phyloP scores from a whole-genome alignment of 2,329 filamentous ascomycete species.

The Diaporthe sp. region DNA sequence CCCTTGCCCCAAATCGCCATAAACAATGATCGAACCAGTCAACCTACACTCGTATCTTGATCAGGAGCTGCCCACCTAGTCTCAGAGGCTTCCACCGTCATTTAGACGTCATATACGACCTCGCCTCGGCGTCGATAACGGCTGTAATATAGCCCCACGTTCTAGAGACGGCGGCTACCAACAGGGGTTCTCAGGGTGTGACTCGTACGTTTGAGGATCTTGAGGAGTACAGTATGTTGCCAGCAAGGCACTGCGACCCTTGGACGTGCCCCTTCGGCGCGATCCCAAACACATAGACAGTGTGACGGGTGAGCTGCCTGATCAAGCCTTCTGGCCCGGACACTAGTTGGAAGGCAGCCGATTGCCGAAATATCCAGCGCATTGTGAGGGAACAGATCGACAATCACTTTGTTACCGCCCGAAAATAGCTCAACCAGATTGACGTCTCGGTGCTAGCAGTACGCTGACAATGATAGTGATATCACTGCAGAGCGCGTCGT shows the following conservation, averaged over 20 bases:
- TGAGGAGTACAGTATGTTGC: constrained; percentile 3
- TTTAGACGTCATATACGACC: constrained; percentile 24
- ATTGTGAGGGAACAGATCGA: constrained; percentile 1
- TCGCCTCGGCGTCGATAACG: constrained; percentile 27
- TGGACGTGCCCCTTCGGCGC: constrained; percentile 33
- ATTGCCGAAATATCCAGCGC: constrained; percentile 40
- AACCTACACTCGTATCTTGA: neutral
- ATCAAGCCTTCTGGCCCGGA: constrained; percentile 37
- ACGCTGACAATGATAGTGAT: neutral
- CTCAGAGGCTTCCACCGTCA: constrained; percentile 9
- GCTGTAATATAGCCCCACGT: constrained; percentile 38
- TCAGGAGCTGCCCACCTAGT: neutral
- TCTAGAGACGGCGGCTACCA: constrained; percentile 16
- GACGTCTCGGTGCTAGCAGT: too few relatives aligned
- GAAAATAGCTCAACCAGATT: constrained; percentile 10
- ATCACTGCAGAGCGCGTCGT: neutral
- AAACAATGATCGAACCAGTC: neutral
- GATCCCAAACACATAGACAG: constrained; percentile 40
- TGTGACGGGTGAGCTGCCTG: constrained; percentile 40
- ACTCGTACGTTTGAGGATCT: constrained; percentile 29
- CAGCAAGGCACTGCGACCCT: constrained; percentile 37
- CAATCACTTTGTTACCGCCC: neutral
- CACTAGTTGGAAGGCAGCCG: constrained; percentile 37
- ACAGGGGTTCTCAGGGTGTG: constrained; percentile 16
- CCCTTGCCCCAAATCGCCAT: neutral